phyloP scores from a whole-genome alignment of 768 basidiomycete species.

The Amanita polypyramis region DNA sequence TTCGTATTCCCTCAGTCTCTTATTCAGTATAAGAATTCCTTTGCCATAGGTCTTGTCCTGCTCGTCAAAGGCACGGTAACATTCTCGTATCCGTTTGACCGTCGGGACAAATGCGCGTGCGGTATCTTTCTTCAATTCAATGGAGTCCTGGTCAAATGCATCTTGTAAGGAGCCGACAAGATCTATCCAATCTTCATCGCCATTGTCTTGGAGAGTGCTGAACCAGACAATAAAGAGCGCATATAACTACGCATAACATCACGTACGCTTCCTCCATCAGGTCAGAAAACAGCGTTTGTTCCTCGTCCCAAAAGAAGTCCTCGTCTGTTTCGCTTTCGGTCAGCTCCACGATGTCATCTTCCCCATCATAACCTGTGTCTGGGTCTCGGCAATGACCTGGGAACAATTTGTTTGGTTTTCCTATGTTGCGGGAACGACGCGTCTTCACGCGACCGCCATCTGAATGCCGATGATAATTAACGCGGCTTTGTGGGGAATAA shows the following conservation, averaged over 20 bases:
- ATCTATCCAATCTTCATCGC: conserved; percentile 21
- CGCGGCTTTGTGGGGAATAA: conserved; percentile 1
- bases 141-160: conserved; percentile 29
- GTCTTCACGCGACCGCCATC: not conserved
- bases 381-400: not conserved
- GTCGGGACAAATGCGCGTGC: conserved; percentile 33
- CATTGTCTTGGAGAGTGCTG: conserved; percentile 17
- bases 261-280: conserved; percentile 34
- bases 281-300: conserved; percentile 39
- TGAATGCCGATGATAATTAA: not conserved
- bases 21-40: conserved; percentile 44
- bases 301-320: conserved; percentile 41
- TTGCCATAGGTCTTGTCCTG: conserved; percentile 26
- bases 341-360: conserved; percentile 12
- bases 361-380: conserved; percentile 10
- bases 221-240: conserved; percentile 9
- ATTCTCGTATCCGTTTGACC: conserved; percentile 35
- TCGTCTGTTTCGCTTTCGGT: conserved; percentile 19
- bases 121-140: conserved; percentile 28
- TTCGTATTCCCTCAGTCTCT: conserved; percentile 45
- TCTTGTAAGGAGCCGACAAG: conserved; percentile 31
- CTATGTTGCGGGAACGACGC: not conserved
- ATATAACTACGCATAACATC: conserved; percentile 3
- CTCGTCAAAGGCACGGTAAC: conserved; percentile 25
- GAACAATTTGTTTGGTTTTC: not conserved